Percentiles rank a stretch among this genome's conserved stretches.
Conservation (phyloP, 768 basidiomycete species). For the Pholiota conissans region DNA sequence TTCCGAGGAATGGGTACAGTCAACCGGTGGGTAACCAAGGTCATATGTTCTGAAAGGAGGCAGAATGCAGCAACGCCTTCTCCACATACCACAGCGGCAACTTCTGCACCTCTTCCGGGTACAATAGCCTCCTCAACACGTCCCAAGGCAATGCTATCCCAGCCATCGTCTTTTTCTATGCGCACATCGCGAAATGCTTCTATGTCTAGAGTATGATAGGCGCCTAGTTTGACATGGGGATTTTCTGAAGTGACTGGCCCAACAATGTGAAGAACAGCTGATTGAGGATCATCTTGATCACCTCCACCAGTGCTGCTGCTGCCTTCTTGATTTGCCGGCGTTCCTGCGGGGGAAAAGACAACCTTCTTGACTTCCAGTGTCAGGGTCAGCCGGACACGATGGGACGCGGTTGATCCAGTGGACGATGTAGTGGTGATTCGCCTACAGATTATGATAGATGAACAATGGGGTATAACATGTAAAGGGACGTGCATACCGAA, state of each 20-base stretch:
- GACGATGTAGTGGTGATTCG: constrained; percentile 87
- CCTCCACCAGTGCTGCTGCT: constrained; percentile 28
- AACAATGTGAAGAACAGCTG: constrained; percentile 78
- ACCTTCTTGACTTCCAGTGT: constrained; percentile 80
- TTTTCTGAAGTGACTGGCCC: constrained; percentile 89
- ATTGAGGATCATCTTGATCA: constrained; percentile 35
- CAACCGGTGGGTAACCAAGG: constrained; percentile 86
- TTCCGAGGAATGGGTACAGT: constrained; percentile 91
- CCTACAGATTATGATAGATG: constrained; percentile 35
- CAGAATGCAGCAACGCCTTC: constrained; percentile 96
- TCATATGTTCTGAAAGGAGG: constrained; percentile 95
- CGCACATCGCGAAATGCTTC: constrained; percentile 90
- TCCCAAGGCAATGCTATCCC: constrained; percentile 87
- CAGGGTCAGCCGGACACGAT: constrained; percentile 81
- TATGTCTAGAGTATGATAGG: constrained; percentile 92
- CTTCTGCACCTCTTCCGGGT: constrained; percentile 94
- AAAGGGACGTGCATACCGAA: constrained; percentile 54
- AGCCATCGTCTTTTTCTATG: constrained; percentile 83
- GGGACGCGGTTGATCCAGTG: constrained; percentile 93
- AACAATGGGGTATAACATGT: neutral
- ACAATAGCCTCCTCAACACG: constrained; percentile 86
- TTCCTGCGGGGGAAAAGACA: constrained; percentile 75
- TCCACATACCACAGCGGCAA: constrained; percentile 94
- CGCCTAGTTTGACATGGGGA: constrained; percentile 85
- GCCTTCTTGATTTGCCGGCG: constrained; percentile 44